Percentiles rank a stretch among this genome's conserved stretches.
These are phyloP conservation scores for Globisporangium abappressorium DNA, from an alignment of 352 stramenopile species.

Conservation along the genomic window DNA sequence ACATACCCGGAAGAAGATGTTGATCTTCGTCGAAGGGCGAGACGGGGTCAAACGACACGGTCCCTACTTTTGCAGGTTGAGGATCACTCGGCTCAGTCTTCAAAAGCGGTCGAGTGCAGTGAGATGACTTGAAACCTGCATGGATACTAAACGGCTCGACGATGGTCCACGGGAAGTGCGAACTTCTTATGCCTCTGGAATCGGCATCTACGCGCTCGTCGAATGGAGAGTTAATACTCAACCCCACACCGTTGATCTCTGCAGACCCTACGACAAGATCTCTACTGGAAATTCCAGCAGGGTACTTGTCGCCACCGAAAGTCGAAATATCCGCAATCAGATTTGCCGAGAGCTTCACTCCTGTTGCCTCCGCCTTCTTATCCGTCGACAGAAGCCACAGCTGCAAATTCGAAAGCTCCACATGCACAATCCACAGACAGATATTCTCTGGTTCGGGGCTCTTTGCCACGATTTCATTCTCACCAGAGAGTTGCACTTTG, in stretches of 20 bases:
- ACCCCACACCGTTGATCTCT: constrained; percentile 31
- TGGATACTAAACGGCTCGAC: constrained; percentile 51
- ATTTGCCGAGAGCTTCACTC: constrained; percentile 45
- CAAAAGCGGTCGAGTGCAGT: constrained; percentile 1
- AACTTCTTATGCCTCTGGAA: constrained; percentile 2
- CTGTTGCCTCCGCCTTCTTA: constrained; percentile 46
- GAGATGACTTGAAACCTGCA: constrained; percentile 14
- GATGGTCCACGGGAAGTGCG: constrained; percentile 36
- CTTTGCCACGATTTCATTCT: background rate
- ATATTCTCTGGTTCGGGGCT: background rate
- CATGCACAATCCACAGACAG: constrained; percentile 37
- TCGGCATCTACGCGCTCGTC: constrained; percentile 13
- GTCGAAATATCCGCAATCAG: constrained; percentile 13
- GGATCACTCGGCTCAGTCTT: background rate
- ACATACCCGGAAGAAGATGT: constrained; percentile 13
- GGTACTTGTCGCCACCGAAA: constrained; percentile 2
- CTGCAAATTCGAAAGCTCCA: constrained; percentile 48
- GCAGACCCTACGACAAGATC: constrained; percentile 26
- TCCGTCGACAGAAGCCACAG: constrained; percentile 72
- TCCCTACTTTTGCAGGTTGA: background rate
- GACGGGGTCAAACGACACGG: background rate
- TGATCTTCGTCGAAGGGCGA: constrained; percentile 3
- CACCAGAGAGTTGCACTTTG: background rate
- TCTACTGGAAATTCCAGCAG: background rate
- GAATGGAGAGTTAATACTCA: constrained; percentile 31